A percentile compares a stretch with the other conserved stretches of the same genome.
phyloP scores from a whole-genome alignment of 352 stramenopile genomes.

The Pythium pyrilobum region DNA sequence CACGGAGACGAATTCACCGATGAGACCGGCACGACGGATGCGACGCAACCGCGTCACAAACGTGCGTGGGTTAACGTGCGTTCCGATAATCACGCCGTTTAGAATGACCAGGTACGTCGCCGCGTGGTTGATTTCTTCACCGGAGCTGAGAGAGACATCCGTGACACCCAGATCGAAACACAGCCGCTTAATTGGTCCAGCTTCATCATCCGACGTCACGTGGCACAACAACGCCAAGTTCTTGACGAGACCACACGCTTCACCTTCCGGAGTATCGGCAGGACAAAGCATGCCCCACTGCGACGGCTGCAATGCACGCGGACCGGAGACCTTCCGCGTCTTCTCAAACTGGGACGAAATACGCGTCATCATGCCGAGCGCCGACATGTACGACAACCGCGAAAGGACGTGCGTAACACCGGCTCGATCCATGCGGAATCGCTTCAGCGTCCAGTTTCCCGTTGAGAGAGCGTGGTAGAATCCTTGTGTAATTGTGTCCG shows the following conservation, averaged over 20 bases:
- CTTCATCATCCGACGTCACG: constrained; percentile 92
- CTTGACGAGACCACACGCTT: constrained; percentile 99
- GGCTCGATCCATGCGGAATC: constrained; percentile 99
- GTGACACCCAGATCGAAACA: constrained; percentile 97
- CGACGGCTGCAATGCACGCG: constrained; percentile 95
- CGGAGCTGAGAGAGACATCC: constrained; percentile 92
- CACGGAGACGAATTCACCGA: constrained; percentile 98
- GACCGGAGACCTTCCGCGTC: constrained; percentile 97
- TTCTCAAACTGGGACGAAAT: constrained; percentile 99
- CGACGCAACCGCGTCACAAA: constrained; percentile 86
- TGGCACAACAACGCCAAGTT: constrained; percentile 98
- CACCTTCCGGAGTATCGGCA: constrained; percentile 98
- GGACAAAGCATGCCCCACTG: constrained; percentile 99
- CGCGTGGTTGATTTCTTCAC: constrained; percentile 95
- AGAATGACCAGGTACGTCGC: constrained; percentile 97
- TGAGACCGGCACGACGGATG: constrained; percentile 76
- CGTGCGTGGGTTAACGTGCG: constrained; percentile 88
- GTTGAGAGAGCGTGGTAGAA: constrained; percentile 84
- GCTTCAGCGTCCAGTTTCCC: constrained; percentile 99
- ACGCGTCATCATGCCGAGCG: constrained; percentile 99
- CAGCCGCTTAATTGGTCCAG: constrained; percentile 90
- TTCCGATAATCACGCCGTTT: constrained; percentile 98
- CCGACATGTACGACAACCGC: constrained; percentile 97
- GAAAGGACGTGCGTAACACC: constrained; percentile 97
- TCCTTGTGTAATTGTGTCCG: constrained; percentile 97